Evolutionary conservation across 805 yeast genomes (phyloP).

Genomic region (Saccharomyces jurei): DNA sequence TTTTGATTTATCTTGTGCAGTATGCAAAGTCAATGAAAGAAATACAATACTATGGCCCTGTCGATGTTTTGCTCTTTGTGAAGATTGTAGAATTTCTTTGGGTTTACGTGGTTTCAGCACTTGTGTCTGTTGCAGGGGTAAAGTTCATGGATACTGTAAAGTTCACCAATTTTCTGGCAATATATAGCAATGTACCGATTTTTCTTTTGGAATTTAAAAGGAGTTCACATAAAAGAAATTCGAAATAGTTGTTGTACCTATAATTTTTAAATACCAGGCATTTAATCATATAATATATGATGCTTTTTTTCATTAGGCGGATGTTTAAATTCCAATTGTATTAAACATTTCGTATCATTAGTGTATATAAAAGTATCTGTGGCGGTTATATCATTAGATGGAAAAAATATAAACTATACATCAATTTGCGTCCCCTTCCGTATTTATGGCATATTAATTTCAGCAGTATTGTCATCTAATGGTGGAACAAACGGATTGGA

Average conservation of each 20-base stretch:
- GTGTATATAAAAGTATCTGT: background rate
- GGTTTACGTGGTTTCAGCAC: constrained; percentile 65
- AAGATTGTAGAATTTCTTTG: constrained; percentile 66
- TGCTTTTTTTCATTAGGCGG: background rate
- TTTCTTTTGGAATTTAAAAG: background rate
- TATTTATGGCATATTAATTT: background rate
- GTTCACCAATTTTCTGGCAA: constrained; percentile 12
- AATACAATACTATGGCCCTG: constrained; percentile 90
- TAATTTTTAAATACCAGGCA: background rate
- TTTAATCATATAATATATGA: background rate
- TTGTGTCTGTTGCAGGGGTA: constrained; percentile 78
- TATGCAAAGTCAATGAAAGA: constrained; percentile 68
- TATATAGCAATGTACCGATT: background rate
- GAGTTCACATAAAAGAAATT: background rate
- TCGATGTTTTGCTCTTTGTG: constrained; percentile 81
- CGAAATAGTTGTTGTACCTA: background rate
- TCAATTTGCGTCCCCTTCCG: background rate
- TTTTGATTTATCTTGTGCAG: constrained; percentile 52
- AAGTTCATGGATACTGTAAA: constrained; percentile 51
- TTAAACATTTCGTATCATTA: background rate
- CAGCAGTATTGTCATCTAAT: constrained; percentile 35
- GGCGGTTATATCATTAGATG: background rate
- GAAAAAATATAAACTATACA: background rate
- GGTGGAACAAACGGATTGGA: constrained; percentile 96
- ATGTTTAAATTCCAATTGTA: background rate